Evolutionary conservation across 2,329 filamentous ascomycete species (phyloP), one percentile per base, ranked within the genome.

Genomic region (Reticulascus tulasneorum): DNA sequence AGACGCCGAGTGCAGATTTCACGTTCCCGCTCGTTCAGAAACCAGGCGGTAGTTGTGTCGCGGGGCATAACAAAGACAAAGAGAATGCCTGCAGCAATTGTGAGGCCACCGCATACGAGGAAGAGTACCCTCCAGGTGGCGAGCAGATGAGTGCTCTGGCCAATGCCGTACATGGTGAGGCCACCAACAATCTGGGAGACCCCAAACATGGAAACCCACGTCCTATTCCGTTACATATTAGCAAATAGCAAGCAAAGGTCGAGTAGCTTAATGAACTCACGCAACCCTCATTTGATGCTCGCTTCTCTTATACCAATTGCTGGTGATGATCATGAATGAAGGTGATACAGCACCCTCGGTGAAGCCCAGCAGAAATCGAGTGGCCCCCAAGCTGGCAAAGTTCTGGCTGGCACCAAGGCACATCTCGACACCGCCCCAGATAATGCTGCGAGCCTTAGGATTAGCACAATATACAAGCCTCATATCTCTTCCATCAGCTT

Each of bases 301-400:
- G 15, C 44, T 40, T 7, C 42, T 44, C 7, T 45, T 47, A 34
- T 57, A 60, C 54, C 51, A 60, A 24, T 49, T 51, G 11, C 48
- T 51, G 3, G 54, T 60, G 27, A 59, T 50, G 27, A 54, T 51
- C 21, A 60, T 46, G 34, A 59, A 60, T 13, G 54, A 54, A 3
- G 55, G 56, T 2, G 53, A 56, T 1, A 59, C 53, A 6, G 51
- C 49, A 16, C 48, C 54, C 23, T 60, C 55, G 15, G 46, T 33
- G 22, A 58, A 48, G 3, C 56, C 55, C 4, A 58, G 51, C n/a
- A 57, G 42, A 41, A 55, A 57, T 6, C 55, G 39, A 4, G 45
- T 43, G 0, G 45, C 43, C 9, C 50, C 50, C 6, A 59, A 31
- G 0, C 49, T 47, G 2, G 29, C 34, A 18, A 56, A 56, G 37